Conservation (phyloP, 257 asterid species). For the Primulina eburnea region DNA sequence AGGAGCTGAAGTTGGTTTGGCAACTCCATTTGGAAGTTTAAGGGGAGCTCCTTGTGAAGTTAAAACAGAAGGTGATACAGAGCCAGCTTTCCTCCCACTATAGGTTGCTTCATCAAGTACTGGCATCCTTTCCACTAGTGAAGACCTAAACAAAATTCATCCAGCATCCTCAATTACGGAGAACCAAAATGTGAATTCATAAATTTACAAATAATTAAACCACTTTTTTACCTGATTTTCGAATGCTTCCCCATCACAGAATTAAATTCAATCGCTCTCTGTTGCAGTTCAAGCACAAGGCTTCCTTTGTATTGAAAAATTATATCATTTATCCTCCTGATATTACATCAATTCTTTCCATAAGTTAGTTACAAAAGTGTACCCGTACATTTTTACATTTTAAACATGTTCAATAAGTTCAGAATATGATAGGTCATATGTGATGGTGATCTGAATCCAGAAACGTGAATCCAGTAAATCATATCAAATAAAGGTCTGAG, state of each 20-base stretch:
- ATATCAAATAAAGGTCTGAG: not conserved
- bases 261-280: slow-evolving; percentile 56
- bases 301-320: slow-evolving; percentile 46
- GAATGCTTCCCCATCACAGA: slow-evolving; percentile 44
- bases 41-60: slow-evolving; percentile 71
- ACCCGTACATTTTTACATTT: too few species aligned
- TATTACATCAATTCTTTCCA: too few species aligned
- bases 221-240: slow-evolving; percentile 41
- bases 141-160: slow-evolving; percentile 50
- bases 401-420: not conserved
- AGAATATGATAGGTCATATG: not conserved
- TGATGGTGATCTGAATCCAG: not conserved
- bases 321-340: slow-evolving; percentile 44
- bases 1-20: slow-evolving; percentile 63
- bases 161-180: slow-evolving; percentile 17
- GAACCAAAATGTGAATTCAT: not conserved
- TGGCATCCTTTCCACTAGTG: slow-evolving; percentile 93
- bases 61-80: slow-evolving; percentile 64
- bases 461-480: not conserved
- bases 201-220: not conserved
- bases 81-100: slow-evolving; percentile 81
- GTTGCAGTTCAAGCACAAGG: slow-evolving; percentile 54
- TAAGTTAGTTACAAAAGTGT: not conserved
- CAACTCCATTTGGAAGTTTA: slow-evolving; percentile 80
- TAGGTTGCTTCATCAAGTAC: slow-evolving; percentile 87